Percentiles rank a stretch among this genome's conserved stretches.
Evolutionary conservation across 2,329 filamentous ascomycete genomes (phyloP).

Genomic region (Penicillium janthinellum): DNA sequence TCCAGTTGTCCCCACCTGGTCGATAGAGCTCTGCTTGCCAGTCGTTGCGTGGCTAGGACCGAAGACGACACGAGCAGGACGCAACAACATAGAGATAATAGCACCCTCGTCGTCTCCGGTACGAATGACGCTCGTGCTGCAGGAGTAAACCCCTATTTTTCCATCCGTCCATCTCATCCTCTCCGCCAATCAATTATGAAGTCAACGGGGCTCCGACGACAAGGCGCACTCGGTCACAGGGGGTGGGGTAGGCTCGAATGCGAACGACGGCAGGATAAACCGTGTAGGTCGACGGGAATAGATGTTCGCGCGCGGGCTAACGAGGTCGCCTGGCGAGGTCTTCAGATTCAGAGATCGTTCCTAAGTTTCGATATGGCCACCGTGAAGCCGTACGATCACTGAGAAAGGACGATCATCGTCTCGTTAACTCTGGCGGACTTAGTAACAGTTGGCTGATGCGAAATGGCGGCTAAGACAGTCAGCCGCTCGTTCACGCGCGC

Average conservation of each 20-base stretch:
- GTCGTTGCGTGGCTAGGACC: too few relatives aligned
- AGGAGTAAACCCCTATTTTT: not conserved
- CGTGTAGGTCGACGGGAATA: not conserved
- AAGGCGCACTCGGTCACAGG: not conserved
- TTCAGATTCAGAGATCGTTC: slow-evolving; percentile 2
- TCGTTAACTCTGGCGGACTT: slow-evolving; percentile 2
- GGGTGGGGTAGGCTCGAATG: too few relatives aligned
- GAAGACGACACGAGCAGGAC: too few relatives aligned
- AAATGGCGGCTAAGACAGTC: not conserved
- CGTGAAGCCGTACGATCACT: not conserved
- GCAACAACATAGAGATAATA: too few relatives aligned
- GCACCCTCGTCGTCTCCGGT: not conserved
- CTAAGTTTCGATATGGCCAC: not conserved
- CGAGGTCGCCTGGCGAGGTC: not conserved
- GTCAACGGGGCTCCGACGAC: slow-evolving; percentile 1
- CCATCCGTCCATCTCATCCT: slow-evolving; percentile 4
- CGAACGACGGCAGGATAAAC: too few relatives aligned
- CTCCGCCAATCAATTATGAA: slow-evolving; percentile 10
- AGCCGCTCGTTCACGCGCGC: not conserved
- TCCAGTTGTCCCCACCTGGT: too few relatives aligned
- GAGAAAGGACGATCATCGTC: not conserved
- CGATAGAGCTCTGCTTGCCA: too few relatives aligned
- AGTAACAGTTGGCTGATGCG: too few relatives aligned
- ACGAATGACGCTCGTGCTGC: not conserved
- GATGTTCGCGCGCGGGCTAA: not conserved